Evolutionary conservation across 1,284 basidiomycete genomes (phyloP), one percentile per base, ranked within the genome.

Genomic region (Pholiota adiposa): DNA sequence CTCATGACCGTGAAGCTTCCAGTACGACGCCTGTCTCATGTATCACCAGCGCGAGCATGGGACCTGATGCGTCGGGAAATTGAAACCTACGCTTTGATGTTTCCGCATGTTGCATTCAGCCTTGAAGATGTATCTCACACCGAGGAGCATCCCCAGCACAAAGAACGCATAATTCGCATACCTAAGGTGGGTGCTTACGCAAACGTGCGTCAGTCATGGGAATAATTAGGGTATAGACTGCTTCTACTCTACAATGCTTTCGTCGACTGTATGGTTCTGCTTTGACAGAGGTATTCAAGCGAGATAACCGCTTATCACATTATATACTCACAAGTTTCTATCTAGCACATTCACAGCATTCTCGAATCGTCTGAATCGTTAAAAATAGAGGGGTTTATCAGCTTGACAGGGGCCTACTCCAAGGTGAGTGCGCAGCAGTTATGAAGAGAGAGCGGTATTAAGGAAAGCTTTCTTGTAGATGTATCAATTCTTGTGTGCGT

Each of bases 401-500:
- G 92, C 69, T 78, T 94, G 6, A 81, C 85, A 23, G 92, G 93
- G 3, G 82, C 88, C 29, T 76, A 82, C 58, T 89, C 90, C 16
- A 93, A 89, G 79, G 93, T 90, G 58, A 58, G 78, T 70, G 57
- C 52, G 64, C 64, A 40, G 49, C 33, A 50, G 38, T 56, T 62
- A 27, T 60, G 33, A 31, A 48, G 8, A 34, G 18, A 53, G 21
- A 59, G 38, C 29, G 48, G 48, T 38, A 51, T 61, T 66, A 57
- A 67, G 34, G 58, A 11, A 16, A 27, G 55, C 48, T 16, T 25
- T 27, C 27, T 46, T 44, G 54, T 65, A 94, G 93, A 72, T 82
- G n/a, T 84, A 92, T 73, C 94, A 96, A 72, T 92, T 89, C 74
- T 74, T 96, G 48, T 96, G 94, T 93, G 71, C 66, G 87, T 73